Evolutionary conservation across 2,329 filamentous ascomycete species (phyloP).

Genomic region (Stagonosporopsis chrysanthemi): DNA sequence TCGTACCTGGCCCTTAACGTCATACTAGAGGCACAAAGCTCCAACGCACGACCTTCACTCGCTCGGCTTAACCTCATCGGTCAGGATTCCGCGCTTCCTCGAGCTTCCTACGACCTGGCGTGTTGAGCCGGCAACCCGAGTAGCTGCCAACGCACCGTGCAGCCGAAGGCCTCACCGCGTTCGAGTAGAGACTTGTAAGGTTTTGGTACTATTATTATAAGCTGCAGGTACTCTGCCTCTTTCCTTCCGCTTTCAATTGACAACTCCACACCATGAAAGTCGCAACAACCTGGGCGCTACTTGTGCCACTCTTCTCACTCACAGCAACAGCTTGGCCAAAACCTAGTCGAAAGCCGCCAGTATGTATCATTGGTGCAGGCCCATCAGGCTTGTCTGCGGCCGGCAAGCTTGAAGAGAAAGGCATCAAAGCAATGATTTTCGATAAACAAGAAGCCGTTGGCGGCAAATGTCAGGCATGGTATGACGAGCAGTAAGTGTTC

Average conservation of each 20-base stretch:
- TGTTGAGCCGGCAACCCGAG: slow-evolving; percentile 39
- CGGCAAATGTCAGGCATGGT: slow-evolving; percentile 50
- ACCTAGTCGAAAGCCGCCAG: slow-evolving; percentile 37
- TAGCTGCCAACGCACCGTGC: slow-evolving; percentile 49
- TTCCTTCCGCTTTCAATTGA: slow-evolving; percentile 28
- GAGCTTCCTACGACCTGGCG: slow-evolving; percentile 32
- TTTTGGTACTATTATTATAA: slow-evolving; percentile 33
- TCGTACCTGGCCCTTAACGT: slow-evolving; percentile 32
- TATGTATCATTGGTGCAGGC: slow-evolving; percentile 50
- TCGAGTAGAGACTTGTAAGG: slow-evolving; percentile 23
- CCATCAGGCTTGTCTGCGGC: slow-evolving; percentile 48
- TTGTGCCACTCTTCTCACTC: slow-evolving; percentile 33
- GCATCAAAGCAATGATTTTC: slow-evolving; percentile 47
- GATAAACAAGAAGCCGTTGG: slow-evolving; percentile 47
- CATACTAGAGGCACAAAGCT: slow-evolving; percentile 39
- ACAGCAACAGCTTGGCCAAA: slow-evolving; percentile 39
- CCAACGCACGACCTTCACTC: slow-evolving; percentile 34
- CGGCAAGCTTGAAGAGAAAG: slow-evolving; percentile 43
- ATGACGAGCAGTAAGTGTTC: slow-evolving; percentile 48
- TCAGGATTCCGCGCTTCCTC: slow-evolving; percentile 31
- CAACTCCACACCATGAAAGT: slow-evolving; percentile 24
- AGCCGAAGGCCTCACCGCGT: slow-evolving; percentile 31
- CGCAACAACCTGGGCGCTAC: slow-evolving; percentile 33
- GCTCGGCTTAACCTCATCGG: slow-evolving; percentile 28
- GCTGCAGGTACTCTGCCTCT: slow-evolving; percentile 32